Evolutionary conservation across 2,329 filamentous ascomycete species (phyloP).

Genomic region (Macrophomina pseudophaseolina): DNA sequence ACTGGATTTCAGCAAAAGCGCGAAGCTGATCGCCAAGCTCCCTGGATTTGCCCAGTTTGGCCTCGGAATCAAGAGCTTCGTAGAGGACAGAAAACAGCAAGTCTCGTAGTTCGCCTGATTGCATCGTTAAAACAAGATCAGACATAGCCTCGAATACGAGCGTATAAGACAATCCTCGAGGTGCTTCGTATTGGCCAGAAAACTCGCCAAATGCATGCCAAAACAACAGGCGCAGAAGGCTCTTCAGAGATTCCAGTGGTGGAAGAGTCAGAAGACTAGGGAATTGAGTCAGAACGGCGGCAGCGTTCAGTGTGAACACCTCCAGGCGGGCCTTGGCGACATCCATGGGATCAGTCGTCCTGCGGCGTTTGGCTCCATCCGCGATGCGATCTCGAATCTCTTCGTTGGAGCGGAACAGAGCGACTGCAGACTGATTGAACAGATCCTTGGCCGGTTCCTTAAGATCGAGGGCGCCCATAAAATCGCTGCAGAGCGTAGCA

Average conservation of each 20-base stretch:
- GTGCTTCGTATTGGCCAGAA: conserved; percentile 13
- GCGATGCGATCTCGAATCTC: conserved; percentile 21
- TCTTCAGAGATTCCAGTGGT: conserved; percentile 17
- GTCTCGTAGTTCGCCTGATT: conserved; percentile 22
- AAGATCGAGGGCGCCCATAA: conserved; percentile 20
- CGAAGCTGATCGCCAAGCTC: conserved; percentile 22
- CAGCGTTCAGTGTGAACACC: conserved; percentile 21
- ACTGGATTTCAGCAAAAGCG: conserved; percentile 30
- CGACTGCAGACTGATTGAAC: conserved; percentile 22
- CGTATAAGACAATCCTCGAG: conserved; percentile 9
- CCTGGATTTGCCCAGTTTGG: conserved; percentile 6
- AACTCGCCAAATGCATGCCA: conserved; percentile 26
- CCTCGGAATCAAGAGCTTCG: conserved; percentile 18
- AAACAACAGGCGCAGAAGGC: conserved; percentile 20
- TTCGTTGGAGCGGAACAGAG: conserved; percentile 23
- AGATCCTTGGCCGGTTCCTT: conserved; percentile 26
- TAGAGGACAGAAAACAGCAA: conserved; percentile 16
- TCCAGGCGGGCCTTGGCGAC: conserved; percentile 12
- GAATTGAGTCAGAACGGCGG: conserved; percentile 21
- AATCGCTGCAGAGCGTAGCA: conserved; percentile 25
- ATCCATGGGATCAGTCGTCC: conserved; percentile 8
- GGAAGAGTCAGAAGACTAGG: conserved; percentile 17
- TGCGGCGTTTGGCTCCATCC: conserved; percentile 16
- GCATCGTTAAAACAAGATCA: conserved; percentile 19
- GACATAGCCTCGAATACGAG: conserved; percentile 27